Evolutionary conservation across 1,284 basidiomycete genomes (phyloP).

Genomic region (Cutaneotrichosporon dermatis): DNA sequence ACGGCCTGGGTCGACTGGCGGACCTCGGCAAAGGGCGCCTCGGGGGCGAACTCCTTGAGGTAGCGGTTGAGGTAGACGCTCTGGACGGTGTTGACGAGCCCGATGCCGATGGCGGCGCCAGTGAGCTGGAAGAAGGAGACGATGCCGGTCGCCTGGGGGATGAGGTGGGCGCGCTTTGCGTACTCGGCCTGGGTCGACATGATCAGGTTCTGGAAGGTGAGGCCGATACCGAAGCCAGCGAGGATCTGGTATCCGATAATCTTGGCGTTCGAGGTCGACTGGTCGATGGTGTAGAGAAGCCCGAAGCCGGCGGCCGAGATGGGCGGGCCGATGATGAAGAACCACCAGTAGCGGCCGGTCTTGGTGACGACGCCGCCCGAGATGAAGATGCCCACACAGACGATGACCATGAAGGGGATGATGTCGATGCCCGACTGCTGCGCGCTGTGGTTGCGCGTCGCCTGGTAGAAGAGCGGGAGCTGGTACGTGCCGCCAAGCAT

Average conservation of each 20-base stretch:
- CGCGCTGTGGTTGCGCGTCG: slow-evolving; percentile 43
- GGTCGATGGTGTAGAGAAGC: slow-evolving; percentile 51
- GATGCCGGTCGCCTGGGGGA: slow-evolving; percentile 44
- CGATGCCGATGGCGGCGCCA: slow-evolving; percentile 49
- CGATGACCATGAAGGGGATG: slow-evolving; percentile 50
- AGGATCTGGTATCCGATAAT: slow-evolving; percentile 54
- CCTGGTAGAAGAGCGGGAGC: slow-evolving; percentile 52
- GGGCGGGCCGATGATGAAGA: slow-evolving; percentile 37
- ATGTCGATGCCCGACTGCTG: slow-evolving; percentile 52
- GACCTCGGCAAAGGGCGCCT: slow-evolving; percentile 38
- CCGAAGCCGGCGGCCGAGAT: slow-evolving; percentile 50
- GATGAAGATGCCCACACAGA: slow-evolving; percentile 47
- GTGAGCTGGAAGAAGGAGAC: slow-evolving; percentile 50
- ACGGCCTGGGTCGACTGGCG: slow-evolving; percentile 37
- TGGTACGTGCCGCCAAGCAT: slow-evolving; percentile 48
- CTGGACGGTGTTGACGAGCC: slow-evolving; percentile 50
- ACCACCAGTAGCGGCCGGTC: slow-evolving; percentile 49
- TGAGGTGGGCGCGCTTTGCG: slow-evolving; percentile 29
- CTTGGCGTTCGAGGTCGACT: slow-evolving; percentile 38
- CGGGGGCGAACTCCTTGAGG: slow-evolving; percentile 29
- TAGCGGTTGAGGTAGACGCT: slow-evolving; percentile 38
- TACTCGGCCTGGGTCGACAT: slow-evolving; percentile 52
- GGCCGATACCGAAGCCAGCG: slow-evolving; percentile 45
- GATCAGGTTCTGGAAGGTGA: slow-evolving; percentile 43
- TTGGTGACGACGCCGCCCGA: slow-evolving; percentile 45